Evolutionary conservation across 2,329 filamentous ascomycete species (phyloP).

Genomic region (Alternaria tenuissima): DNA sequence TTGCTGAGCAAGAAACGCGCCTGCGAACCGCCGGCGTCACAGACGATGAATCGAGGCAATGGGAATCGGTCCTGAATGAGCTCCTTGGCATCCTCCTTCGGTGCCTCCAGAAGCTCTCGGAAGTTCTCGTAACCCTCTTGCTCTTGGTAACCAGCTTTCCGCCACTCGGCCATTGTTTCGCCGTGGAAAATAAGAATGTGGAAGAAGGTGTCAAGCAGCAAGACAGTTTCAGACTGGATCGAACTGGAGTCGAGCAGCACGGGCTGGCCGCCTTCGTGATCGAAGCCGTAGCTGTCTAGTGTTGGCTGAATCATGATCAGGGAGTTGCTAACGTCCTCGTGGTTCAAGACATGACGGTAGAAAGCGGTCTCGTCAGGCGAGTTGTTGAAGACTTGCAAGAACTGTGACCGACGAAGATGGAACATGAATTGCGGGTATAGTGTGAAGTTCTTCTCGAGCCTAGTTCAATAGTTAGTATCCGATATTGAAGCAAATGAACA

Average conservation of each 20-base stretch:
- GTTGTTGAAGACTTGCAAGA: constrained; percentile 99
- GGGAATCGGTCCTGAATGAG: constrained; percentile 97
- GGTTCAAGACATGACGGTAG: constrained; percentile 94
- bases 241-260: constrained; percentile 97
- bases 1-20: constrained; percentile 97
- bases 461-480: constrained; percentile 45
- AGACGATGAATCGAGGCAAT: constrained; percentile 97
- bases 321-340: constrained; percentile 96
- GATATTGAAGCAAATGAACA: background rate
- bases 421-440: constrained; percentile 99
- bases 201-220: constrained; percentile 98
- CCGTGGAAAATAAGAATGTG: constrained; percentile 99
- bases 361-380: constrained; percentile 99
- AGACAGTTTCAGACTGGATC: constrained; percentile 91
- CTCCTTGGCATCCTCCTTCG: constrained; percentile 97
- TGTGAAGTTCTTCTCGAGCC: constrained; percentile 93
- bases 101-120: constrained; percentile 82
- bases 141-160: constrained; percentile 96
- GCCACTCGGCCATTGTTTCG: constrained; percentile 97
- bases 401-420: constrained; percentile 94
- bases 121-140: constrained; percentile 99
- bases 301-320: constrained; percentile 99
- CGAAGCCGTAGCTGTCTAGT: constrained; percentile 95
- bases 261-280: constrained; percentile 89
- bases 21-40: constrained; percentile 97